A percentile compares a stretch with the other conserved stretches of the same genome.
These are phyloP conservation scores for Pleurotus giganteus DNA, from an alignment of 768 basidiomycete genomes.

Conservation along the genomic window DNA sequence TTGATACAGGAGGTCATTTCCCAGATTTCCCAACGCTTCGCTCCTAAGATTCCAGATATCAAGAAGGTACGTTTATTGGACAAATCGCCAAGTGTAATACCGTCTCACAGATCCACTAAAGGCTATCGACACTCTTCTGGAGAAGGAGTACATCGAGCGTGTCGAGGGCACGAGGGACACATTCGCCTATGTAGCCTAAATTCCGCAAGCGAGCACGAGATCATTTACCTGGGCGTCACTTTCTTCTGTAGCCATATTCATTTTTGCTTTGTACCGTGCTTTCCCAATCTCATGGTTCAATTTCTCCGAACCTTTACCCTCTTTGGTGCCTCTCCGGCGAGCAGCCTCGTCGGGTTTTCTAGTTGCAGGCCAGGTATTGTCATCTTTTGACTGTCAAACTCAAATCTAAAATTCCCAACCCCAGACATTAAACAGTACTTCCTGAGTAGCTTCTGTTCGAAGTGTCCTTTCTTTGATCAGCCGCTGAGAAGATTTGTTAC, in stretches of 20 bases:
- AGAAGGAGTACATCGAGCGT: slow-evolving; percentile 98
- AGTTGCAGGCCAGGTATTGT: no score
- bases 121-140: slow-evolving; percentile 89
- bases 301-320: not conserved
- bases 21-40: slow-evolving; percentile 84
- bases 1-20: slow-evolving; percentile 89
- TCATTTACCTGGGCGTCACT: not conserved
- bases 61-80: slow-evolving; percentile 82
- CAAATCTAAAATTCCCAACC: not conserved
- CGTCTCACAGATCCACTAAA: slow-evolving; percentile 27
- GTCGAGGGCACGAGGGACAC: slow-evolving; percentile 90
- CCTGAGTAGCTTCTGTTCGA: not conserved
- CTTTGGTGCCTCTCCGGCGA: no score
- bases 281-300: slow-evolving; percentile 1
- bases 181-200: slow-evolving; percentile 73
- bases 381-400: not conserved
- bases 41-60: slow-evolving; percentile 93
- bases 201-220: not conserved
- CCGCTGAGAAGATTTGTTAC: no score
- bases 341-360: no score
- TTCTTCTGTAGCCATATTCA: slow-evolving; percentile 1
- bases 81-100: not conserved
- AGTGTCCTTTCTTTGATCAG: no score
- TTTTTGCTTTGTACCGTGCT: not conserved
- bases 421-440: not conserved